phyloP scores from a whole-genome alignment of 1,284 basidiomycete species.

The Pascua sp. region DNA sequence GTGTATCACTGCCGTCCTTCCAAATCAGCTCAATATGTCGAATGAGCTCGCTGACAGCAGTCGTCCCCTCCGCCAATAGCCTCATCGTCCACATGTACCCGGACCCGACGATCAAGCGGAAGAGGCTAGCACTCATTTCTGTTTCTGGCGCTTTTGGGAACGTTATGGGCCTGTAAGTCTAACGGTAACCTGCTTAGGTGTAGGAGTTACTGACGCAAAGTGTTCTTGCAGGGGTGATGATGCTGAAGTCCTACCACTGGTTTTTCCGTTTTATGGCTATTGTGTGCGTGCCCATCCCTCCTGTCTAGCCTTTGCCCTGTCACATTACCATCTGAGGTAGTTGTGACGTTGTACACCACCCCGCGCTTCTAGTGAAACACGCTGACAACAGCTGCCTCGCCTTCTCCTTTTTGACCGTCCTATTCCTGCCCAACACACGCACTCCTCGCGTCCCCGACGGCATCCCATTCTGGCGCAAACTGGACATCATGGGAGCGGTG shows the following conservation, averaged over 20 bases:
- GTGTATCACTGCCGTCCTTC: background rate
- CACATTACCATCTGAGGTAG: no score
- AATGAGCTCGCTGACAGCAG: conserved; percentile 5
- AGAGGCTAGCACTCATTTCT: conserved; percentile 32
- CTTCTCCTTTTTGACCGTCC: no score
- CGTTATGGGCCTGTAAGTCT: conserved; percentile 31
- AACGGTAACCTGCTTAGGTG: background rate
- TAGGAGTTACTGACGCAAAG: conserved; percentile 1
- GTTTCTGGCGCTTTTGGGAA: conserved; percentile 34
- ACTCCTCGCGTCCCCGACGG: no score
- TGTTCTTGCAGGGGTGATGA: conserved; percentile 31
- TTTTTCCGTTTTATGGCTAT: conserved; percentile 25
- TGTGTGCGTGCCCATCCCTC: no score
- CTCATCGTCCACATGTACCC: conserved; percentile 43
- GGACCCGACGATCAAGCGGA: conserved; percentile 32
- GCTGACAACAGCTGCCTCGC: no score
- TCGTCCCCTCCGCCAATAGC: conserved; percentile 13
- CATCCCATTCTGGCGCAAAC: no score
- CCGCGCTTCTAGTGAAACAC: no score
- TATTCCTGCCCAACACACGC: no score
- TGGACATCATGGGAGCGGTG: no score
- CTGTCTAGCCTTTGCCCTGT: no score
- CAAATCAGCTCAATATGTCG: background rate
- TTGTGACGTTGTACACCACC: no score
- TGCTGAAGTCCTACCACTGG: conserved; percentile 20